Percentiles rank a stretch among this genome's conserved stretches.
Conservation (phyloP, 2,329 filamentous ascomycete genomes). For the Colletotrichum cuscutae region DNA sequence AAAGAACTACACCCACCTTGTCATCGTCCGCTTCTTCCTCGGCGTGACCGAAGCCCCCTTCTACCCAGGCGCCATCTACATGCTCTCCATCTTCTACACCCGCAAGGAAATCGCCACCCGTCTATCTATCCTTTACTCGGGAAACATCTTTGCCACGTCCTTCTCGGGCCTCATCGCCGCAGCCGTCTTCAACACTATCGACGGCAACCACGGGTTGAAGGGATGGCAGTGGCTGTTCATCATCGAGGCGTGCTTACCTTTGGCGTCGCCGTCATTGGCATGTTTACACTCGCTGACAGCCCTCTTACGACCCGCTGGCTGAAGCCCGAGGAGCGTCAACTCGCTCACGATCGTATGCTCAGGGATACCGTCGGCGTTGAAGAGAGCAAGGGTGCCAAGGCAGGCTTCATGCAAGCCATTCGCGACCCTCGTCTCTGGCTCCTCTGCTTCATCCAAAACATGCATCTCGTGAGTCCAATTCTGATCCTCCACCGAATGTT, state of each 20-base stretch:
- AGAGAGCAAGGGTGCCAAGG: conserved; percentile 51
- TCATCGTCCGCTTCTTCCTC: conserved; percentile 53
- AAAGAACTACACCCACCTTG: conserved; percentile 53
- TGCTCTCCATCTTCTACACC: conserved; percentile 66
- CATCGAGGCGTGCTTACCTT: conserved; percentile 45
- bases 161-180: conserved; percentile 57
- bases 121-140: conserved; percentile 57
- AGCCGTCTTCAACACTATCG: conserved; percentile 48
- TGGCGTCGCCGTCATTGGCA: conserved; percentile 42
- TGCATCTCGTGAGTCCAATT: conserved; percentile 34
- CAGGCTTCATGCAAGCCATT: conserved; percentile 39
- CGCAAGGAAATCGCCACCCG: conserved; percentile 57
- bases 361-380: conserved; percentile 42
- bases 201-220: conserved; percentile 39
- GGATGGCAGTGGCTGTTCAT: conserved; percentile 49
- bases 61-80: conserved; percentile 47
- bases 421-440: conserved; percentile 43
- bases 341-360: conserved; percentile 53
- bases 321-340: conserved; percentile 48
- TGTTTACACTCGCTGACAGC: conserved; percentile 48
- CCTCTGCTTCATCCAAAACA: conserved; percentile 42
- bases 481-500: too few species aligned
- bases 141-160: conserved; percentile 47
- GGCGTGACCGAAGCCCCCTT: conserved; percentile 54
- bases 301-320: conserved; percentile 51